Base-by-base conservation (phyloP, 2,329 filamentous ascomycete genomes). In the Curvularia sp. region DNA sequence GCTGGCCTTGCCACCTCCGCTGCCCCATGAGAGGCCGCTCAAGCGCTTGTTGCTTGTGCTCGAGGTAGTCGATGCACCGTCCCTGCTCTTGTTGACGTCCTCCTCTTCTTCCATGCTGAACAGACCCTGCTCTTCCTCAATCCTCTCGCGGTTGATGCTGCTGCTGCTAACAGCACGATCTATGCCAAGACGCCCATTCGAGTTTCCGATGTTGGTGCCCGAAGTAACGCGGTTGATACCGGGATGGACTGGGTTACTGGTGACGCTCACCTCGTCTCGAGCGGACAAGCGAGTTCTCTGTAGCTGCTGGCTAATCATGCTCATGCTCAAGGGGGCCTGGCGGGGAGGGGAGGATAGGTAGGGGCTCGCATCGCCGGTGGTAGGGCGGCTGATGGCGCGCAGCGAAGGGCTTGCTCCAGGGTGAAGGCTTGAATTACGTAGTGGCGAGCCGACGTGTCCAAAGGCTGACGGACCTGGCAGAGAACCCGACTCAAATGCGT, bases 381-480 rank as follows among this genome's bases (percentile, higher is more conserved):
- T 68, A 4, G 81, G 78, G 12, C 82, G 79, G 63, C 79, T 79
- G 38, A 84, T 81, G 42, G 84, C 81, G 15, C 82, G 81, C 15
- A 85, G 66, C 24, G 79, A 79, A n/a, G 83, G 82, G 60, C 80
- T 85, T 26, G 79, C 80, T 47, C 76, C 80, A 46, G 80, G 75
- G 63, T 83, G 80, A 35, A 86, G 73, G 6, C 81, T 83, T 2
- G 85, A 86, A 69, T 88, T 87, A 50, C 87, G 86, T 0, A 89
- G 81, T 9, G 88, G 88, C 3, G 88, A 89, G 38, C 88, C 88
- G 44, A 89, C 83, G 68, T 88, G 86, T 44, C 85, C 85, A 53
- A 86, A 82, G 1, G 82, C 82, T 18, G 81, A 81, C 57, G 72
- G 52, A 70, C 78, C 71, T 71, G 71, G 72, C 24, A 70, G 49